Percentiles rank a stretch among this genome's conserved stretches.
Evolutionary conservation across 1,284 basidiomycete species (phyloP).

Genomic region (Rhizoctonia solani): DNA sequence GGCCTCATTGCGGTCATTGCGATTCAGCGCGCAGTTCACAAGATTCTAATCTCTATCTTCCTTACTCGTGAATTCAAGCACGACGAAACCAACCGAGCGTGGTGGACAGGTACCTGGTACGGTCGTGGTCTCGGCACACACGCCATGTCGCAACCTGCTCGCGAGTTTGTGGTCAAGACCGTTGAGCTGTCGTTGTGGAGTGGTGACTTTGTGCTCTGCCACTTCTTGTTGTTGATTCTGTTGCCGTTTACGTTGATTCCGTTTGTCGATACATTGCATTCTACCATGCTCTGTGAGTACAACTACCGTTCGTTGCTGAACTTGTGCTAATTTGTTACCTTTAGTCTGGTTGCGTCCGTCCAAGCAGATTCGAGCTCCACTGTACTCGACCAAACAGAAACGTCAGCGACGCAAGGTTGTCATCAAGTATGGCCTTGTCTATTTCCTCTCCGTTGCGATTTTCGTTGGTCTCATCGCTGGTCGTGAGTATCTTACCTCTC

Average conservation of each 20-base stretch:
- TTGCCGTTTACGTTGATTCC: slow-evolving; percentile 83
- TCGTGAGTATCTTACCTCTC: slow-evolving; percentile 59
- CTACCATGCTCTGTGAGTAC: slow-evolving; percentile 54
- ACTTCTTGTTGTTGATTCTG: slow-evolving; percentile 74
- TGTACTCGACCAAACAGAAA: slow-evolving; percentile 89
- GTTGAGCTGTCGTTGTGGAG: slow-evolving; percentile 95
- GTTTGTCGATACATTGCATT: slow-evolving; percentile 84
- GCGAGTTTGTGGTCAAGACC: slow-evolving; percentile 95
- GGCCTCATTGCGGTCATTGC: slow-evolving; percentile 86
- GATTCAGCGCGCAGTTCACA: slow-evolving; percentile 89
- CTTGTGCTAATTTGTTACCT: slow-evolving; percentile 28
- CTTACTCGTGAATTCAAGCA: slow-evolving; percentile 96
- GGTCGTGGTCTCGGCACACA: slow-evolving; percentile 86
- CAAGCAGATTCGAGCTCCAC: slow-evolving; percentile 90
- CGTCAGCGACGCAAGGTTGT: slow-evolving; percentile 87
- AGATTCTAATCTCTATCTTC: slow-evolving; percentile 89
- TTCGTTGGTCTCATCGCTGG: slow-evolving; percentile 78
- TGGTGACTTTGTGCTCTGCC: slow-evolving; percentile 74
- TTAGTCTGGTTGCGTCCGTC: slow-evolving; percentile 83
- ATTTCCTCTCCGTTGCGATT: slow-evolving; percentile 70
- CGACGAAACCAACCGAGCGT: slow-evolving; percentile 94
- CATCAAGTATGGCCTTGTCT: slow-evolving; percentile 77
- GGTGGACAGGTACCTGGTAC: slow-evolving; percentile 98
- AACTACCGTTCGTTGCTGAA: neutral
- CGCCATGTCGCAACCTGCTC: slow-evolving; percentile 90